phyloP scores from a whole-genome alignment of 306 rosid species.

The Herpetospermum pedunculosum region DNA sequence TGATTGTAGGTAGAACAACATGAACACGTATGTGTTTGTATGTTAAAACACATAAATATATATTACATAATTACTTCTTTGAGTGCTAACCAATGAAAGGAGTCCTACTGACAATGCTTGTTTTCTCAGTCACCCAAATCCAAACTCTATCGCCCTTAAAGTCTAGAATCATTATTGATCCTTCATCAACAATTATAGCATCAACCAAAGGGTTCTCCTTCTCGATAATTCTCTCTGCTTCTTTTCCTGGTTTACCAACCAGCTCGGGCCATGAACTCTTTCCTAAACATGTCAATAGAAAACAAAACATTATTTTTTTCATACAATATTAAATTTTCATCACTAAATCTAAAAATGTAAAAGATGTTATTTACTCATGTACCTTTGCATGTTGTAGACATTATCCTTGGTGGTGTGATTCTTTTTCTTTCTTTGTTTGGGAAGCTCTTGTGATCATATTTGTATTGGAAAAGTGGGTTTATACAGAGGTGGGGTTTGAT shows the following conservation, averaged over 20 bases:
- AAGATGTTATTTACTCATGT: too few relatives aligned
- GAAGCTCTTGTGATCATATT: background rate
- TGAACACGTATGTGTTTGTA: background rate
- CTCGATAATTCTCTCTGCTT: too few relatives aligned
- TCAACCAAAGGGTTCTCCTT: too few relatives aligned
- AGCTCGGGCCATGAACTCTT: too few relatives aligned
- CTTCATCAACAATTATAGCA: background rate
- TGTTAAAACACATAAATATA: too few relatives aligned
- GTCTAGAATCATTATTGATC: background rate
- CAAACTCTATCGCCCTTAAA: background rate
- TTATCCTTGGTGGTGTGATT: too few relatives aligned
- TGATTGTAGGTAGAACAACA: background rate
- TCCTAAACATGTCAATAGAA: too few relatives aligned
- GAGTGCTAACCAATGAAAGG: background rate
- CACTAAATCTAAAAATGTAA: too few relatives aligned
- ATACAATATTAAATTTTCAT: too few relatives aligned
- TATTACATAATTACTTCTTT: background rate
- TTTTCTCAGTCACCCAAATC: background rate
- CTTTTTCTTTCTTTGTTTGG: background rate
- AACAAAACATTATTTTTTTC: too few relatives aligned
- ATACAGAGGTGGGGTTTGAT: background rate
- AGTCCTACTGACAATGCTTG: background rate
- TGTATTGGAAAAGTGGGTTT: background rate
- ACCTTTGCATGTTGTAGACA: too few relatives aligned
- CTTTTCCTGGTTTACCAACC: too few relatives aligned